A percentile compares a stretch with the other conserved stretches of the same genome.
Conservation (phyloP, 2,329 filamentous ascomycete species). For the Aureobasidium sp. region DNA sequence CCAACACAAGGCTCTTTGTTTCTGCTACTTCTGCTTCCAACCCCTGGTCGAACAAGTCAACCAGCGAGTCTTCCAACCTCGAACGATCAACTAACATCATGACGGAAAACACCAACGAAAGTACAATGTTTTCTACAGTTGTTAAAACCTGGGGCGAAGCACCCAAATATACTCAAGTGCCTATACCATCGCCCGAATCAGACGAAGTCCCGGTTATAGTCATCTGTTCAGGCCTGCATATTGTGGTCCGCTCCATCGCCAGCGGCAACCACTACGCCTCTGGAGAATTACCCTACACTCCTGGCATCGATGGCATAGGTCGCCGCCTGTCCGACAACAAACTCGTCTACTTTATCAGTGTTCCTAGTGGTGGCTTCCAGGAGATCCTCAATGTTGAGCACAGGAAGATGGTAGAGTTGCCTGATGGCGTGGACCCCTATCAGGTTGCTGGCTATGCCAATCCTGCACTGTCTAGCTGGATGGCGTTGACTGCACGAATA, state of each 20-base stretch:
- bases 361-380: slow-evolving; percentile 34
- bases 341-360: slow-evolving; percentile 43
- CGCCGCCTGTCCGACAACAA: slow-evolving; percentile 34
- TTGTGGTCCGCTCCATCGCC: slow-evolving; percentile 46
- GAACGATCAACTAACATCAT: background rate
- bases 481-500: slow-evolving; percentile 45
- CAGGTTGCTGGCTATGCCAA: slow-evolving; percentile 48
- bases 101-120: background rate
- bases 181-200: background rate
- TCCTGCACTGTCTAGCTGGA: slow-evolving; percentile 49
- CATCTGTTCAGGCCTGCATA: slow-evolving; percentile 45
- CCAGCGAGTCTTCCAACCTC: background rate
- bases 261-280: slow-evolving; percentile 48
- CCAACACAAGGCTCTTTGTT: background rate
- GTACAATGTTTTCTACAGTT: slow-evolving; percentile 32
- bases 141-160: slow-evolving; percentile 34
- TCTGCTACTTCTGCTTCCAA: background rate
- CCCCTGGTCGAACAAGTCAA: no score
- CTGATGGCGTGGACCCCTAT: slow-evolving; percentile 38
- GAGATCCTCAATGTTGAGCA: slow-evolving; percentile 43
- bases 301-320: slow-evolving; percentile 48
- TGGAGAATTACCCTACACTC: slow-evolving; percentile 41
- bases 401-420: slow-evolving; percentile 34
- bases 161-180: slow-evolving; percentile 29
- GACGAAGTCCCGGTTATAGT: slow-evolving; percentile 44